These are phyloP conservation scores for Laetiporus sulphureus DNA, from an alignment of 1,284 basidiomycete species.

Conservation along the genomic window DNA sequence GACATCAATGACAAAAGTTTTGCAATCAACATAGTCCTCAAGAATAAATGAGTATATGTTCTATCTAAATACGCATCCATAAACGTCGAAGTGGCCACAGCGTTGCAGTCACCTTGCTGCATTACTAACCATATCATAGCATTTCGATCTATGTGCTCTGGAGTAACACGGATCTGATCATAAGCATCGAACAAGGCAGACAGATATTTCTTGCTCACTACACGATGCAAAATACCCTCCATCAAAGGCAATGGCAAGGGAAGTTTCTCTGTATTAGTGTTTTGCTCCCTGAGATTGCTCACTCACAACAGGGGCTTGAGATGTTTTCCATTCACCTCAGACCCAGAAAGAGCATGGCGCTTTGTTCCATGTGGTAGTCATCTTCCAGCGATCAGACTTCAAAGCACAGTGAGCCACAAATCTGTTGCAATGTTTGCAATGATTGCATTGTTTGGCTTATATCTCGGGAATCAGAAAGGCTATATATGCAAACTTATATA, in stretches of 20 bases:
- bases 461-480: constrained; percentile 19
- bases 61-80: constrained; percentile 14
- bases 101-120: constrained; percentile 32
- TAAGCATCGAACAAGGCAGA: constrained; percentile 14
- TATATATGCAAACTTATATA: too few relatives aligned
- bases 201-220: constrained; percentile 1
- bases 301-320: constrained; percentile 23
- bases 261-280: constrained; percentile 28
- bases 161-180: constrained; percentile 12
- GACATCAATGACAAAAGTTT: constrained; percentile 13
- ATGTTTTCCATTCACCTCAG: constrained; percentile 9
- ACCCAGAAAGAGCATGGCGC: constrained; percentile 27
- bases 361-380: constrained; percentile 21
- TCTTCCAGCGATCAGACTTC: constrained; percentile 22
- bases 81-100: constrained; percentile 22
- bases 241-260: constrained; percentile 3
- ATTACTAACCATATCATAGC: constrained; percentile 25
- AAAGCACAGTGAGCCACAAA: too few relatives aligned
- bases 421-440: too few relatives aligned
- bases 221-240: constrained; percentile 5
- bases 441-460: constrained; percentile 22
- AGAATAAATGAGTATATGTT: constrained; percentile 22
- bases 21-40: constrained; percentile 22
- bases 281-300: constrained; percentile 21
- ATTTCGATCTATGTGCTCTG: constrained; percentile 6